Base-by-base conservation (phyloP, 352 stramenopile genomes). In the Phytophthora agathidicida region DNA sequence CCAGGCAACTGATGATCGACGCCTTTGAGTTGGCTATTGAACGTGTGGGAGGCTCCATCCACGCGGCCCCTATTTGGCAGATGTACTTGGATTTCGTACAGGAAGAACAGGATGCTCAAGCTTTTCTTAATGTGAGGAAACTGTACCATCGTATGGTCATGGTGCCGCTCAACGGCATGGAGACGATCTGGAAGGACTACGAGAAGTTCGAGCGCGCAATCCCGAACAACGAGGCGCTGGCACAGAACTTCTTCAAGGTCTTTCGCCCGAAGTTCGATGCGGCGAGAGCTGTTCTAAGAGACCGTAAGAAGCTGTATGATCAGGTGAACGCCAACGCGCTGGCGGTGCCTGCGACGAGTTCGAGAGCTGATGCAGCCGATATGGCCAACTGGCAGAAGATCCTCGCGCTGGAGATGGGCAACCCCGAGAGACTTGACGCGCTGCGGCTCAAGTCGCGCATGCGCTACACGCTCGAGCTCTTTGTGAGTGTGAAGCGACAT, bases 201-300 rank as follows among this genome's bases (percentile, higher is more conserved):
- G 87, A 96, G 50, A 93, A 93, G 50, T 94, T 96, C 35, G 87
- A 96, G 52, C 74, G 87, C 16, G 69, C 77, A 30, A 96, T 96
- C 35, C 87, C 87, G 2, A 96, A 96, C 51, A 96, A 96, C 60
- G 87, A 96, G 10, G 81, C 78, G 11, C 69, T 96, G 3, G 82
- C 83, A 19, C 78, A 88, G 30, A 96, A 94, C 60, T 93, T 94
- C 39, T 94, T 96, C 65, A 96, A 96, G 57, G 80, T 91, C 3
- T 91, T 96, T 28, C 69, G 87, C 14, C 83, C 77, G 4, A 94
- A 94, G 45, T 90, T 96, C 56, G 87, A 96, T 46, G 78, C 85
- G 1, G 73, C 86, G 20, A 80, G 85, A 8, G 83, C 85, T 1
- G 86, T 96, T 36, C 58, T 94, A 33, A 72, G 82, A 55, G 85